These are phyloP conservation scores for Nemania diffusa DNA, from an alignment of 2,329 filamentous ascomycete genomes.

Conservation along the genomic window DNA sequence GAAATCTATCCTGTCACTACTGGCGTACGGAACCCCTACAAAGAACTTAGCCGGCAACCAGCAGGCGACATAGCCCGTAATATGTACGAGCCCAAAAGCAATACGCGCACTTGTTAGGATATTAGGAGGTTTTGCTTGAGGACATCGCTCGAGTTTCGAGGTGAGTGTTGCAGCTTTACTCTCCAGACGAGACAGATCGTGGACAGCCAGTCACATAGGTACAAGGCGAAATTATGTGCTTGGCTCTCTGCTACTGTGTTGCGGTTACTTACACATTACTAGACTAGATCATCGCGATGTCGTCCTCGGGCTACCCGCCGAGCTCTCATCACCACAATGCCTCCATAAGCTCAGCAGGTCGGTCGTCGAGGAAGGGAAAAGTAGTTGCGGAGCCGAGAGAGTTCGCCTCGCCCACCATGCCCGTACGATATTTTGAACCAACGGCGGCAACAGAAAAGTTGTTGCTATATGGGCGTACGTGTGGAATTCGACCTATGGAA, in stretches of 20 bases:
- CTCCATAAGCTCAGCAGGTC: slow-evolving; percentile 65
- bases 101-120: slow-evolving; percentile 55
- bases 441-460: slow-evolving; percentile 91
- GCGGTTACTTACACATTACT: slow-evolving; percentile 41
- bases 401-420: slow-evolving; percentile 60
- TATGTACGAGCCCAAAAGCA: slow-evolving; percentile 55
- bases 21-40: slow-evolving; percentile 44
- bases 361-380: slow-evolving; percentile 61
- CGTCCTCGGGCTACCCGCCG: slow-evolving; percentile 59
- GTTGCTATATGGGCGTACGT: slow-evolving; percentile 79
- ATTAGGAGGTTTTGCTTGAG: slow-evolving; percentile 51
- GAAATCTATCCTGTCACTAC: slow-evolving; percentile 17
- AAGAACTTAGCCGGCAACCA: slow-evolving; percentile 50
- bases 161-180: slow-evolving; percentile 42
- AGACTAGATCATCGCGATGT: slow-evolving; percentile 63
- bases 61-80: slow-evolving; percentile 55
- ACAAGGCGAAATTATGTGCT: slow-evolving; percentile 29
- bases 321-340: slow-evolving; percentile 68
- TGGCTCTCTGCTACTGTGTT: slow-evolving; percentile 14
- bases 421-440: slow-evolving; percentile 76
- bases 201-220: slow-evolving; percentile 15
- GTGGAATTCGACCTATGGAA: slow-evolving; percentile 3
- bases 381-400: slow-evolving; percentile 59
- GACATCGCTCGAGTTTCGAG: slow-evolving; percentile 46
- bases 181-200: slow-evolving; percentile 7